A percentile compares a stretch with the other conserved stretches of the same genome.
Conservation (phyloP, 257 asterid genomes). For the Orobanche coerulescens region DNA sequence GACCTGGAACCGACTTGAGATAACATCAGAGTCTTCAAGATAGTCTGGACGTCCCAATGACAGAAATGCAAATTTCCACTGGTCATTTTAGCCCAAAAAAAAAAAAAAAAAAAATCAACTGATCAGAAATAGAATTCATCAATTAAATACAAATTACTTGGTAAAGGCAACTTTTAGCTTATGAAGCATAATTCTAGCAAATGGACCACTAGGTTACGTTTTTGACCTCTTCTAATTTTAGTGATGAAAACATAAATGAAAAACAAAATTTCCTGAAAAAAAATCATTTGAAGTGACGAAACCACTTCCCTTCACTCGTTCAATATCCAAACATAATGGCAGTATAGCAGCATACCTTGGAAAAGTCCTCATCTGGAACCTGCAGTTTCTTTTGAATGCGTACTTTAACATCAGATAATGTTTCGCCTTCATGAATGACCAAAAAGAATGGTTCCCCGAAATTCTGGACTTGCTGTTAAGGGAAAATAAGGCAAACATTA, state of each 20-base stretch:
- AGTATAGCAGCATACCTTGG: conserved; percentile 42
- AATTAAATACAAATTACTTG: background rate
- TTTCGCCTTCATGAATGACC: conserved; percentile 87
- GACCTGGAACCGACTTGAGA: conserved; percentile 87
- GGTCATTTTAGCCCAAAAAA: conserved; percentile 17
- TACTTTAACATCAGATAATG: conserved; percentile 65
- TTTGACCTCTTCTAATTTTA: background rate
- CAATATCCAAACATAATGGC: background rate
- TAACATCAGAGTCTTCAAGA: conserved; percentile 75
- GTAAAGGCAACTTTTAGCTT: conserved; percentile 1
- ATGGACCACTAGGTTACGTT: background rate
- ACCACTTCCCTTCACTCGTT: background rate
- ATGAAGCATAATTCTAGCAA: background rate
- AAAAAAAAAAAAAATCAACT: background rate
- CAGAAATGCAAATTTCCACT: conserved; percentile 96
- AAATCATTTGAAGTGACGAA: background rate
- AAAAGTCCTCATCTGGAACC: conserved; percentile 83
- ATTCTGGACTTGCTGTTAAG: conserved; percentile 76
- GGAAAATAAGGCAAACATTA: conserved; percentile 13
- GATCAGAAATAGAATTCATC: conserved; percentile 11
- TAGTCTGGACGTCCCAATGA: conserved; percentile 96
- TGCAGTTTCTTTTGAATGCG: conserved; percentile 87
- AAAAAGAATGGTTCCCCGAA: conserved; percentile 95
- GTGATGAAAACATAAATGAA: background rate
- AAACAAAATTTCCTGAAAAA: background rate